A percentile compares a stretch with the other conserved stretches of the same genome.
Conservation (phyloP, 2,329 filamentous ascomycete genomes). For the Pseudocercospora eumusae region DNA sequence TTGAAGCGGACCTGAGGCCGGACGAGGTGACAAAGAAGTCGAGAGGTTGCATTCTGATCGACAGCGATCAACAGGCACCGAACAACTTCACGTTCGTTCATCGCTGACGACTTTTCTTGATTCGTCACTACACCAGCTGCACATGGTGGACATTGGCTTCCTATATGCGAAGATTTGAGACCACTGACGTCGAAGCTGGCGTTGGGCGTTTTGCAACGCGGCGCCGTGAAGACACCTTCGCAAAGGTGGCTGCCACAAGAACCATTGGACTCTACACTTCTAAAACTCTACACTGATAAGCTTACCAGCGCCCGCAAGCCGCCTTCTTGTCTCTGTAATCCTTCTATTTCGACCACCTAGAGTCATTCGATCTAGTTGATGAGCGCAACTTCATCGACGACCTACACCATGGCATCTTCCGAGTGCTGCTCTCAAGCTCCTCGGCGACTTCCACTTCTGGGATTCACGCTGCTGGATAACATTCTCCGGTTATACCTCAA, state of each 20-base stretch:
- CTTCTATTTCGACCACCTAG: background rate
- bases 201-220: slow-evolving; percentile 1
- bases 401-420: background rate
- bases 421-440: background rate
- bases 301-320: background rate
- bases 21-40: background rate
- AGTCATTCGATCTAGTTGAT: background rate
- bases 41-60: slow-evolving; percentile 2
- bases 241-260: background rate
- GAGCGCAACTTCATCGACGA: background rate
- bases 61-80: background rate
- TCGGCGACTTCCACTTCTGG: background rate
- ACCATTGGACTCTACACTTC: background rate
- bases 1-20: background rate
- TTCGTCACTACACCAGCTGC: background rate
- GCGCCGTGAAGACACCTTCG: background rate
- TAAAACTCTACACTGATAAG: background rate
- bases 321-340: background rate
- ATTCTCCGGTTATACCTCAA: slow-evolving; percentile 1
- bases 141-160: background rate
- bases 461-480: slow-evolving; percentile 7
- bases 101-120: background rate
- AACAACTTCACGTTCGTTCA: background rate
- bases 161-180: background rate
- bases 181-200: slow-evolving; percentile 3